phyloP scores from a whole-genome alignment of 306 rosid species.

The Vigna unguiculata region DNA sequence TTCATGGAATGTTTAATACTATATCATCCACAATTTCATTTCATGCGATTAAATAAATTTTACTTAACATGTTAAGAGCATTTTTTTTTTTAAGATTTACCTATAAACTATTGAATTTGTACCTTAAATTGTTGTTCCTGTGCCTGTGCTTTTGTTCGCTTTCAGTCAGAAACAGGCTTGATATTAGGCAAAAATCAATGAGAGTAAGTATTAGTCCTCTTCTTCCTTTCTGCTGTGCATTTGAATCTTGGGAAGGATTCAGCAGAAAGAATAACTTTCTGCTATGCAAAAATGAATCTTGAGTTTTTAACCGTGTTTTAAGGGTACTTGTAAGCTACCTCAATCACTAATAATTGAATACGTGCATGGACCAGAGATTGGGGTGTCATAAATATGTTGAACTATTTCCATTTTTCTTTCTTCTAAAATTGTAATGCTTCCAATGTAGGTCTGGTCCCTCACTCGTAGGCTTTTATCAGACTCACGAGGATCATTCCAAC shows the following conservation, averaged over 20 bases:
- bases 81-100: background rate
- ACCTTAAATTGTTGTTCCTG: background rate
- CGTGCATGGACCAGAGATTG: too few species aligned
- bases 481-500: background rate
- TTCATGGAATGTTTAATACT: background rate
- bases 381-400: too few species aligned
- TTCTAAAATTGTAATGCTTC: background rate
- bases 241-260: background rate
- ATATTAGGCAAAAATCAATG: background rate
- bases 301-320: background rate
- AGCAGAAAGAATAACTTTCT: too few species aligned
- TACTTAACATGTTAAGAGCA: too few species aligned
- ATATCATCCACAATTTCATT: background rate
- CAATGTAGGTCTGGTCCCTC: too few species aligned
- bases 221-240: slow-evolving; percentile 2
- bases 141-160: slow-evolving; percentile 1
- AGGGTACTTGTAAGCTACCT: too few species aligned
- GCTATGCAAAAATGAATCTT: too few species aligned
- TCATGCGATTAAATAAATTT: background rate
- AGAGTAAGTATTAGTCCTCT: background rate
- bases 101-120: slow-evolving; percentile 1
- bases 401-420: background rate
- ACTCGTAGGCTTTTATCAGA: background rate
- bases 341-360: too few species aligned
- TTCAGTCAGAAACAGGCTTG: background rate